A percentile compares a stretch with the other conserved stretches of the same genome.
Evolutionary conservation across 805 yeast species (phyloP).

Genomic region (Metschnikowia dekortorum): DNA sequence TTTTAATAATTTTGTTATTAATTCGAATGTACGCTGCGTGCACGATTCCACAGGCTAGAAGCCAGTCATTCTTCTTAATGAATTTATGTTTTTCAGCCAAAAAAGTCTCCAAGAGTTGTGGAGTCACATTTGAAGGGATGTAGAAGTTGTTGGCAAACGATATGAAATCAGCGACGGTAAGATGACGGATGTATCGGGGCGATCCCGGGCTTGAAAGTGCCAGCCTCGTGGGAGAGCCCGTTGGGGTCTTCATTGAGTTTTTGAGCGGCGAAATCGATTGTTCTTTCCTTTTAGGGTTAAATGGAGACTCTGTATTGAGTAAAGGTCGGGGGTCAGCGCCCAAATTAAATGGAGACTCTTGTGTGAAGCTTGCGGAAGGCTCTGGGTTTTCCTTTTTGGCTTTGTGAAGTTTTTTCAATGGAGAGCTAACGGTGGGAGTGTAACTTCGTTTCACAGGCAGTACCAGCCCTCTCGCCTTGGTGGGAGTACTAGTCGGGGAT

Average conservation of each 20-base stretch:
- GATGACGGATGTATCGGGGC: slow-evolving; percentile 16
- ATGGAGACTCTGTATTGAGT: slow-evolving; percentile 12
- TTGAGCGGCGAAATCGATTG: slow-evolving; percentile 3
- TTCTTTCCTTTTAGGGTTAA: slow-evolving; percentile 5
- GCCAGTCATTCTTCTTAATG: slow-evolving; percentile 58
- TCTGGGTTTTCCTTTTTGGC: slow-evolving; percentile 13
- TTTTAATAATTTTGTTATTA: slow-evolving; percentile 42
- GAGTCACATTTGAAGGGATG: slow-evolving; percentile 51
- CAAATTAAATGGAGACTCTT: slow-evolving; percentile 11
- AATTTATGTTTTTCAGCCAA: slow-evolving; percentile 48
- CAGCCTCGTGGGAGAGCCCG: slow-evolving; percentile 7
- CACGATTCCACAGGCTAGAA: slow-evolving; percentile 62
- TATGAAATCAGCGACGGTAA: slow-evolving; percentile 33
- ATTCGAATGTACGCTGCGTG: slow-evolving; percentile 54
- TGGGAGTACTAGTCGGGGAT: slow-evolving; percentile 18
- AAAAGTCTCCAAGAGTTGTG: slow-evolving; percentile 47
- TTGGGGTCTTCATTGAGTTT: slow-evolving; percentile 20
- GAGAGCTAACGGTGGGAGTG: slow-evolving; percentile 34
- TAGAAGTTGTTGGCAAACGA: slow-evolving; percentile 60
- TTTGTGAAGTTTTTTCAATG: slow-evolving; percentile 32
- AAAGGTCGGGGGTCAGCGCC: not conserved
- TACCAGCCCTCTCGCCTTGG: slow-evolving; percentile 7
- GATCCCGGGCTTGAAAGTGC: not conserved
- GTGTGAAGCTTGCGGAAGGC: slow-evolving; percentile 1
- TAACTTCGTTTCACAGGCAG: slow-evolving; percentile 18